Conservation (phyloP, 2,329 filamentous ascomycete species). For the Paraphaeosphaeria sporulosa region DNA sequence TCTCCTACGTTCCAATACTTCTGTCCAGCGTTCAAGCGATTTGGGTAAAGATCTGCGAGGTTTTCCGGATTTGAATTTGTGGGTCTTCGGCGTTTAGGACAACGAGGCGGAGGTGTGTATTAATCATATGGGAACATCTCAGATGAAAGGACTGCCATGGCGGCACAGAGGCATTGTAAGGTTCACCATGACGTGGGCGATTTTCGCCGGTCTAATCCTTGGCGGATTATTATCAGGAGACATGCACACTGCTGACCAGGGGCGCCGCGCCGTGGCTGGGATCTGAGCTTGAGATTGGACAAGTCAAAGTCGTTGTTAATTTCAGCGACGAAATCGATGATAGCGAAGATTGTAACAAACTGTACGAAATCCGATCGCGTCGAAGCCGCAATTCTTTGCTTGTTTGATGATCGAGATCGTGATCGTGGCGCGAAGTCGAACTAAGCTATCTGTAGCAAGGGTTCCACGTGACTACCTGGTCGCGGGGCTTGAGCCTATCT, state of each 20-base stretch:
- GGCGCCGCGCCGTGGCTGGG: background rate
- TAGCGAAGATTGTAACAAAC: constrained; percentile 23
- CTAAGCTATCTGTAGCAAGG: background rate
- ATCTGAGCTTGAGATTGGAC: background rate
- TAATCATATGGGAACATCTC: constrained; percentile 23
- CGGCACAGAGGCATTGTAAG: constrained; percentile 16
- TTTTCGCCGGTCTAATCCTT: background rate
- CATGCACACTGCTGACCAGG: background rate
- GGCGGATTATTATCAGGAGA: background rate
- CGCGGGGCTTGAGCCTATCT: background rate
- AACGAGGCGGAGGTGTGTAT: constrained; percentile 19
- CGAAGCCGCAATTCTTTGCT: background rate
- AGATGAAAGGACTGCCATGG: constrained; percentile 19
- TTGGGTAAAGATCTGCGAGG: constrained; percentile 32
- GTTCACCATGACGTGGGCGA: constrained; percentile 38
- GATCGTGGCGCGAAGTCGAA: background rate
- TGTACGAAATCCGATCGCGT: constrained; percentile 6
- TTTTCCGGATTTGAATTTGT: constrained; percentile 28
- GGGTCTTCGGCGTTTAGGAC: constrained; percentile 30
- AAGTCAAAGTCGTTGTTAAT: constrained; percentile 3
- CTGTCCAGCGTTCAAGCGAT: constrained; percentile 47
- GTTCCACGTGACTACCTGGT: background rate
- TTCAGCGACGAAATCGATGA: constrained; percentile 5
- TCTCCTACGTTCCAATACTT: constrained; percentile 30
- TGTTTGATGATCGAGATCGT: background rate